Conservation (phyloP, 805 yeast genomes). For the Pichia eremophila region DNA sequence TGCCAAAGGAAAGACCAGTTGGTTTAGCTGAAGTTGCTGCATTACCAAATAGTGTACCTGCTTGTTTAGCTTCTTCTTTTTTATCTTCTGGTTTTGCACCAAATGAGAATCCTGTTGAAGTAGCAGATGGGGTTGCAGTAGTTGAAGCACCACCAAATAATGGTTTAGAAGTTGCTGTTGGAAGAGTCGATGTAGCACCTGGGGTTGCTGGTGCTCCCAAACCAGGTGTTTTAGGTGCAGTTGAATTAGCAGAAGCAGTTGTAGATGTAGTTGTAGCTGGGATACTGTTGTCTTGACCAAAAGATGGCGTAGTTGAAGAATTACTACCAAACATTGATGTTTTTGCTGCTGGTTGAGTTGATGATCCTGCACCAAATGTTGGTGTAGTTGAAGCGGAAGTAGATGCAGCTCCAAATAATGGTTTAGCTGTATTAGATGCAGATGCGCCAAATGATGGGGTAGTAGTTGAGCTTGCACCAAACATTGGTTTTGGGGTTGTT, state of each 20-base stretch:
- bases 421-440: not conserved
- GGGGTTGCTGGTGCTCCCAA: not conserved
- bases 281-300: not conserved
- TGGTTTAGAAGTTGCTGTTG: not conserved
- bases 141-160: not conserved
- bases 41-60: constrained; percentile 7
- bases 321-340: constrained; percentile 4
- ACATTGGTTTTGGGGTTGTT: not conserved
- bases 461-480: not conserved
- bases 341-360: not conserved
- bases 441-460: constrained; percentile 2
- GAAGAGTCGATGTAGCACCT: not conserved
- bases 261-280: not conserved
- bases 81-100: constrained; percentile 8
- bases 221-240: not conserved
- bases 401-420: too few relatives aligned
- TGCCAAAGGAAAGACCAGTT: constrained; percentile 14
- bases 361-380: not conserved
- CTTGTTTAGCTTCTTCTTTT: constrained; percentile 10
- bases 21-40: constrained; percentile 4
- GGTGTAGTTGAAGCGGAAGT: not conserved
- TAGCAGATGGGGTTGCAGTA: not conserved
- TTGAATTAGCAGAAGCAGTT: not conserved
- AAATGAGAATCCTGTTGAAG: not conserved
- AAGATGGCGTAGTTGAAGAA: constrained; percentile 2